phyloP scores from a whole-genome alignment of 1,284 basidiomycete species.

The Athelia sp. region DNA sequence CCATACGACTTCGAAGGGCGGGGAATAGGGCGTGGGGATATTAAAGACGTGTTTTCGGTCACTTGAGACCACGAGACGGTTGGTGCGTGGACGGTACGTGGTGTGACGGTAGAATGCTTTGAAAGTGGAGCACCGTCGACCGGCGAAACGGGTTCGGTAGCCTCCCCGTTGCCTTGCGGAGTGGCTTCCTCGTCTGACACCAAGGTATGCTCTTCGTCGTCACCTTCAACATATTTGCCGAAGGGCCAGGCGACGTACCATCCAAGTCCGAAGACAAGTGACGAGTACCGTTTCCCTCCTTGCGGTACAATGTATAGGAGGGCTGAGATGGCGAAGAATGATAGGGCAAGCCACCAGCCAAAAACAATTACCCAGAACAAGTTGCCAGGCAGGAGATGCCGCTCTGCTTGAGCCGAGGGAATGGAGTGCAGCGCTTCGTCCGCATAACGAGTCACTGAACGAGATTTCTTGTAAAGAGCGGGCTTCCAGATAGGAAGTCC shows the following conservation, averaged over 20 bases:
- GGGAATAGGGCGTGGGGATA: constrained; percentile 19
- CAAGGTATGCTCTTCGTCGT: constrained; percentile 37
- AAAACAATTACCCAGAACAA: constrained; percentile 86
- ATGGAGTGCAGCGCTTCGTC: constrained; percentile 91
- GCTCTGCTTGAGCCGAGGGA: constrained; percentile 88
- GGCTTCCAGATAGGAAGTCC: constrained; percentile 99
- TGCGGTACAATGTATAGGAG: constrained; percentile 72
- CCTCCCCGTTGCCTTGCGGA: constrained; percentile 22
- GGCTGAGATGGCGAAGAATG: constrained; percentile 65
- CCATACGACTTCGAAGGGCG: constrained; percentile 65
- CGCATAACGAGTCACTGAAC: constrained; percentile 94
- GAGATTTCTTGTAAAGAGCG: constrained; percentile 96
- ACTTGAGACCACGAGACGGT: constrained; percentile 25
- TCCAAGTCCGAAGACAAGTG: constrained; percentile 87
- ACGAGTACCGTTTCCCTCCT: constrained; percentile 82
- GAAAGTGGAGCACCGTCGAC: constrained; percentile 22
- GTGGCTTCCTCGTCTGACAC: constrained; percentile 39
- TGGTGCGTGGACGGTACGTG: constrained; percentile 20
- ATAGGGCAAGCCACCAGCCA: constrained; percentile 87
- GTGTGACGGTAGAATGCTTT: constrained; percentile 29
- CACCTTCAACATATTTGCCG: constrained; percentile 96
- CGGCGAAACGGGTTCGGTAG: constrained; percentile 24
- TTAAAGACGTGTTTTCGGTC: constrained; percentile 37
- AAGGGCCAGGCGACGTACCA: constrained; percentile 99
- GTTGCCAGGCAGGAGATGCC: constrained; percentile 89